Evolutionary conservation across 371 early-diverging fungal species (phyloP).

Genomic region (Thermomucor indicae-seudaticae): DNA sequence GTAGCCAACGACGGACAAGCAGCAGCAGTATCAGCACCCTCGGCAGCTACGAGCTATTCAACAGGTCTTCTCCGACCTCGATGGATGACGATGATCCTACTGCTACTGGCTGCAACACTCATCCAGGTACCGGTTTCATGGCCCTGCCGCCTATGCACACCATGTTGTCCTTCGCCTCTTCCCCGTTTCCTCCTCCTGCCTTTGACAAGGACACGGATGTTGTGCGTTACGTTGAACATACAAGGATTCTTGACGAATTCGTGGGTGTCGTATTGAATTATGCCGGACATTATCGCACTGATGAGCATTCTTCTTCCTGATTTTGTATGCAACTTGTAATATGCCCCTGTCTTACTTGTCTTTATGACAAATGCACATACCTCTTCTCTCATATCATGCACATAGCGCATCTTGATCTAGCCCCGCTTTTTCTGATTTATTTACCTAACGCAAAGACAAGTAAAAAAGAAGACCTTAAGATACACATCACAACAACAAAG

Average conservation of each 20-base stretch:
- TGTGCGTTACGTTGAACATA: conserved; percentile 15
- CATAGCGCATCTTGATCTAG: too few relatives aligned
- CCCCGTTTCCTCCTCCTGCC: background rate
- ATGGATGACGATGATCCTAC: too few relatives aligned
- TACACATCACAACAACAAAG: too few relatives aligned
- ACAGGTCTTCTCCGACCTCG: background rate
- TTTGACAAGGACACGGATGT: background rate
- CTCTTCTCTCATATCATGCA: too few relatives aligned
- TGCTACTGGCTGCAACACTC: background rate
- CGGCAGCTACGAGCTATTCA: conserved; percentile 17
- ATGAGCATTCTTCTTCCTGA: too few relatives aligned
- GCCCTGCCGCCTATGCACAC: conserved; percentile 16
- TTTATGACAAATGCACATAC: too few relatives aligned
- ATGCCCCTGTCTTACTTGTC: too few relatives aligned
- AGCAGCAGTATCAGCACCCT: conserved; percentile 32
- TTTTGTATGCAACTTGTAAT: too few relatives aligned
- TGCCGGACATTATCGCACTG: too few relatives aligned
- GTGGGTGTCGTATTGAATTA: conserved; percentile 24
- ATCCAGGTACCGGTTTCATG: background rate
- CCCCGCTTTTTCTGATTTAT: too few relatives aligned
- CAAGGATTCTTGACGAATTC: conserved; percentile 22
- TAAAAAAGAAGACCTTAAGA: too few relatives aligned
- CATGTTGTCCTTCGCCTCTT: conserved; percentile 8
- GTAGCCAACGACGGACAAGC: conserved; percentile 30
- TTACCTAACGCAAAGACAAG: too few relatives aligned